A percentile compares a stretch with the other conserved stretches of the same genome.
Conservation (phyloP, 2,329 filamentous ascomycete genomes). For the Penicillium digitatum region DNA sequence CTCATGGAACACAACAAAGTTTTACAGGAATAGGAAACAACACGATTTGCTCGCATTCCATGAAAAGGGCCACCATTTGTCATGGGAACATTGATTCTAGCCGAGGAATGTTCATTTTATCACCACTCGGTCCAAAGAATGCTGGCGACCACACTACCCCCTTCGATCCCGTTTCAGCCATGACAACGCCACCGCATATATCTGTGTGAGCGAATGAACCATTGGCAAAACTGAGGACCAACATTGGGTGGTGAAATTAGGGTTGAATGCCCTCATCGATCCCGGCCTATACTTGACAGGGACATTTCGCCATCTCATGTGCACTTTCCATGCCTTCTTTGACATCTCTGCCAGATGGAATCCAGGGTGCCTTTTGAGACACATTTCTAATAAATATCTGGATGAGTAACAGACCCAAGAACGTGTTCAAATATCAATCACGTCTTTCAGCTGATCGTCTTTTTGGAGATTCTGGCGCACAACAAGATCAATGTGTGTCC, state of each 20-base stretch:
- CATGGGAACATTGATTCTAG: slow-evolving; percentile 25
- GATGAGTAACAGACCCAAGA: background rate
- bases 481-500: background rate
- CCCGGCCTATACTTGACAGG: background rate
- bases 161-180: background rate
- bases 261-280: background rate
- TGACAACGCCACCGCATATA: background rate
- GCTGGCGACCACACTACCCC: slow-evolving; percentile 22
- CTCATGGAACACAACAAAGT: slow-evolving; percentile 2
- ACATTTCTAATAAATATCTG: background rate
- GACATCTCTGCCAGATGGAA: background rate
- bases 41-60: slow-evolving; percentile 9
- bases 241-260: slow-evolving; percentile 3
- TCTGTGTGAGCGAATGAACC: background rate
- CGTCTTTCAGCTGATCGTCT: background rate
- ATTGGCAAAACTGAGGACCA: background rate
- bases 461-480: background rate
- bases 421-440: background rate
- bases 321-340: background rate
- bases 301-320: background rate
- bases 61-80: slow-evolving; percentile 26
- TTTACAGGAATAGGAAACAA: slow-evolving; percentile 6
- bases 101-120: slow-evolving; percentile 32
- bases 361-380: background rate
- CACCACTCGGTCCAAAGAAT: slow-evolving; percentile 30